These are phyloP conservation scores for Dendrocalamus latiflorus DNA, from an alignment of 202 grass and related monocot genomes.

Conservation along the genomic window DNA sequence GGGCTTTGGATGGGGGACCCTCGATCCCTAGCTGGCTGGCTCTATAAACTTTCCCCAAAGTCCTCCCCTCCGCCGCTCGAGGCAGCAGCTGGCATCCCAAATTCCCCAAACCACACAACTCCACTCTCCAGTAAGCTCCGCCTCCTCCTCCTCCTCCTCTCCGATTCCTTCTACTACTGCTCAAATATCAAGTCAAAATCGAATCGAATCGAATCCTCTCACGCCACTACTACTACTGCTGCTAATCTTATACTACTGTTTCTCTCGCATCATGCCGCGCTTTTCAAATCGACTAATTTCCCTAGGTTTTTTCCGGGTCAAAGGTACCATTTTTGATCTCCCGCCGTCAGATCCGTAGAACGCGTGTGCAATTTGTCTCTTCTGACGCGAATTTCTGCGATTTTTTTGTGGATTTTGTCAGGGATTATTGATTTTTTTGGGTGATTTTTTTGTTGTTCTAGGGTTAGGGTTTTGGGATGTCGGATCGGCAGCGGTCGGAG, in stretches of 20 bases:
- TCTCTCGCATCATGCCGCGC: slow-evolving; percentile 36
- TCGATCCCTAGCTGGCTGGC: too few species aligned
- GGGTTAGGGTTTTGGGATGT: slow-evolving; percentile 48
- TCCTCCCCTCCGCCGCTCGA: too few species aligned
- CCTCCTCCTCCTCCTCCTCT: slow-evolving; percentile 6
- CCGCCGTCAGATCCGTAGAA: slow-evolving; percentile 20
- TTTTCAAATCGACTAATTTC: slow-evolving; percentile 26
- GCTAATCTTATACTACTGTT: slow-evolving; percentile 31
- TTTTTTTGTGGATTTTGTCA: background rate
- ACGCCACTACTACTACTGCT: background rate
- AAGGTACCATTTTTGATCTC: slow-evolving; percentile 39
- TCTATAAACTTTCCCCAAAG: too few species aligned
- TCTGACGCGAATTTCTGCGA: background rate
- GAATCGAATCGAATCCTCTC: slow-evolving; percentile 23
- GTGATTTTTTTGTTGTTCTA: background rate
- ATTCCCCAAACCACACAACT: slow-evolving; percentile 25
- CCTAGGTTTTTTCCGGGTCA: slow-evolving; percentile 34
- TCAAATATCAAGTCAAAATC: background rate
- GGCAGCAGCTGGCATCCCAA: slow-evolving; percentile 10
- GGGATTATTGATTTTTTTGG: background rate
- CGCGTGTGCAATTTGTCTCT: background rate
- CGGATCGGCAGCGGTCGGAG: slow-evolving; percentile 49
- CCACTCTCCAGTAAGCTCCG: slow-evolving; percentile 49
- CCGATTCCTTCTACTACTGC: slow-evolving; percentile 7
- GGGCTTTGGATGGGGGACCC: too few species aligned